phyloP scores from a whole-genome alignment of 2,329 filamentous ascomycete species.

The Microsporum audouinii region DNA sequence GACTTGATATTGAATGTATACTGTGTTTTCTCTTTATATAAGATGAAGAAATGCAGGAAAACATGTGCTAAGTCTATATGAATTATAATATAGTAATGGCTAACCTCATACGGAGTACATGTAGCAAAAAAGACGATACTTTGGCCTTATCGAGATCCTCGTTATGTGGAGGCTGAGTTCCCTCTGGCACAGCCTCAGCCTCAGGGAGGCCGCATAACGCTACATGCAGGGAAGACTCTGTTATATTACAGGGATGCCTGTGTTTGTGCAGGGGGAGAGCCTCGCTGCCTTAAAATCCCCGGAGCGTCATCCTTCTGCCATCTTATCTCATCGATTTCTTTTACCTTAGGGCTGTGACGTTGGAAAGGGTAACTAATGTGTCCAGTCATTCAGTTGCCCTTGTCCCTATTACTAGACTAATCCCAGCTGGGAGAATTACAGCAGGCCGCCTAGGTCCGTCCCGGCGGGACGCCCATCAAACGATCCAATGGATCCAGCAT shows the following conservation, averaged over 20 bases:
- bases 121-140: too few relatives aligned
- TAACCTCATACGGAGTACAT: too few relatives aligned
- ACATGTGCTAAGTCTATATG: too few relatives aligned
- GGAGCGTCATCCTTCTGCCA: neutral
- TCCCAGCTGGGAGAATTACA: neutral
- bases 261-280: neutral
- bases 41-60: too few relatives aligned
- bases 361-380: neutral
- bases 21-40: too few relatives aligned
- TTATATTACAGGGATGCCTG: neutral
- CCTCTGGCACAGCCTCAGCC: constrained; percentile 1
- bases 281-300: neutral
- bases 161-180: neutral
- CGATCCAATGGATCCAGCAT: constrained; percentile 47
- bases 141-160: too few relatives aligned
- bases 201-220: neutral
- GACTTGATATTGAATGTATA: too few relatives aligned
- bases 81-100: too few relatives aligned
- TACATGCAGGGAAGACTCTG: neutral
- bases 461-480: neutral
- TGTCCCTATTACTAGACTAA: neutral
- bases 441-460: neutral
- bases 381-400: neutral
- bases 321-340: neutral
- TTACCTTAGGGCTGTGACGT: neutral